Evolutionary conservation across 2,329 filamentous ascomycete species (phyloP).

Genomic region (Colletotrichum lupini): DNA sequence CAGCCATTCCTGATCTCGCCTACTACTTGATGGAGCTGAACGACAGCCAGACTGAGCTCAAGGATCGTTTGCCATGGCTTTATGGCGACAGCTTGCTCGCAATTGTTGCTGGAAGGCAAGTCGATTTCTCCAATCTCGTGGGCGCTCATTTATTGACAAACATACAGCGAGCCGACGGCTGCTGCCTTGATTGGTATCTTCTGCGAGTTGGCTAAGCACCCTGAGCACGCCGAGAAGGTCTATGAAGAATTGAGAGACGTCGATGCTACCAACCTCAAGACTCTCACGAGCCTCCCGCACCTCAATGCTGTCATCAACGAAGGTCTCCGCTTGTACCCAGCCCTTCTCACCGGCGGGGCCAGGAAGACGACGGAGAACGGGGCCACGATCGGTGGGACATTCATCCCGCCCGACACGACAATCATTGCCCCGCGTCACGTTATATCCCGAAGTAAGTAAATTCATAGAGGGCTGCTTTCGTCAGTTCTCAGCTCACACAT

Average conservation of each 20-base stretch:
- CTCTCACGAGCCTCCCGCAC: slow-evolving; percentile 36
- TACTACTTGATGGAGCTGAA: slow-evolving; percentile 31
- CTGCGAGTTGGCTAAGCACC: slow-evolving; percentile 36
- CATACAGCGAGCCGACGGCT: slow-evolving; percentile 36
- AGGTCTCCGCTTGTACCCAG: slow-evolving; percentile 32
- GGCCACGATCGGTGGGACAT: slow-evolving; percentile 24
- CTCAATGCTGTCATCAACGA: slow-evolving; percentile 39
- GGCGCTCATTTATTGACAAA: background rate
- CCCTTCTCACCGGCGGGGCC: slow-evolving; percentile 31
- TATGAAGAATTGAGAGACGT: slow-evolving; percentile 31
- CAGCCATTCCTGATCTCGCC: slow-evolving; percentile 25
- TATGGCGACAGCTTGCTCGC: slow-evolving; percentile 37
- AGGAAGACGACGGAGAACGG: slow-evolving; percentile 34
- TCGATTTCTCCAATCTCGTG: background rate
- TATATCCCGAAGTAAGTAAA: slow-evolving; percentile 48
- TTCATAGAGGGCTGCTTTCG: background rate
- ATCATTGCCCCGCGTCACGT: slow-evolving; percentile 38
- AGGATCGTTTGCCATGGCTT: slow-evolving; percentile 28
- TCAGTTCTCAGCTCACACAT: background rate
- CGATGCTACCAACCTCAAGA: slow-evolving; percentile 37
- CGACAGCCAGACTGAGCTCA: slow-evolving; percentile 21
- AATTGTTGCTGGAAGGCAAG: slow-evolving; percentile 40
- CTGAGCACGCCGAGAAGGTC: slow-evolving; percentile 31
- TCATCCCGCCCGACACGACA: slow-evolving; percentile 33
- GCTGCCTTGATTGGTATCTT: slow-evolving; percentile 37